Evolutionary conservation across 805 yeast genomes (phyloP).

Genomic region (Hanseniaspora clermontiae): DNA sequence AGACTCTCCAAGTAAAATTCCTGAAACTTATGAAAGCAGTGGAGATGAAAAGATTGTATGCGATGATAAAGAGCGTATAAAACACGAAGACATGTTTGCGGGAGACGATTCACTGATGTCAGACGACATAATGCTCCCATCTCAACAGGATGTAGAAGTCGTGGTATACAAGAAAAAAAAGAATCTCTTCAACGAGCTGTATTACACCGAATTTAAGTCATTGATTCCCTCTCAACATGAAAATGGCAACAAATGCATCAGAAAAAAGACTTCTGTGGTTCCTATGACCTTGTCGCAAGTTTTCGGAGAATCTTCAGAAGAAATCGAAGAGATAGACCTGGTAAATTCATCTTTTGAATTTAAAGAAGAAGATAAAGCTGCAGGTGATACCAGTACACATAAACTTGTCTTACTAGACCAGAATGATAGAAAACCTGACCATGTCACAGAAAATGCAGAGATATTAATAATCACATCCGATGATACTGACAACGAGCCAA

Average conservation of each 20-base stretch:
- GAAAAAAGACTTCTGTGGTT: not conserved
- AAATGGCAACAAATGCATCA: no score
- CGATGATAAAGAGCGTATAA: not conserved
- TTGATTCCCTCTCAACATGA: not conserved
- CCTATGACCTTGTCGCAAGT: conserved; percentile 4
- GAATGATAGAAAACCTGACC: no score
- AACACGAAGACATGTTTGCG: not conserved
- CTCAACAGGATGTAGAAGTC: conserved; percentile 8
- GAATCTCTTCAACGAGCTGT: not conserved
- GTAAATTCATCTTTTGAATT: not conserved
- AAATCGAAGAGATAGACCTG: not conserved
- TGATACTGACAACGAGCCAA: not conserved
- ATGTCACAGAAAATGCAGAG: not conserved
- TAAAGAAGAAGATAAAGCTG: not conserved
- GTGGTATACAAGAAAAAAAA: not conserved
- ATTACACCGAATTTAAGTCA: not conserved
- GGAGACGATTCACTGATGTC: not conserved
- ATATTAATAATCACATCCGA: not conserved
- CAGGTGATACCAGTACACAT: not conserved
- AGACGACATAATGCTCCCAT: not conserved
- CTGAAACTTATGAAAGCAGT: not conserved
- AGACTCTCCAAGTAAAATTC: conserved; percentile 12
- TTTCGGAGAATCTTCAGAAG: not conserved
- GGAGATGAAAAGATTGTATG: not conserved
- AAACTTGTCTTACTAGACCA: no score